Conservation (phyloP, 306 rosid species). For the Vigna trinervia region DNA sequence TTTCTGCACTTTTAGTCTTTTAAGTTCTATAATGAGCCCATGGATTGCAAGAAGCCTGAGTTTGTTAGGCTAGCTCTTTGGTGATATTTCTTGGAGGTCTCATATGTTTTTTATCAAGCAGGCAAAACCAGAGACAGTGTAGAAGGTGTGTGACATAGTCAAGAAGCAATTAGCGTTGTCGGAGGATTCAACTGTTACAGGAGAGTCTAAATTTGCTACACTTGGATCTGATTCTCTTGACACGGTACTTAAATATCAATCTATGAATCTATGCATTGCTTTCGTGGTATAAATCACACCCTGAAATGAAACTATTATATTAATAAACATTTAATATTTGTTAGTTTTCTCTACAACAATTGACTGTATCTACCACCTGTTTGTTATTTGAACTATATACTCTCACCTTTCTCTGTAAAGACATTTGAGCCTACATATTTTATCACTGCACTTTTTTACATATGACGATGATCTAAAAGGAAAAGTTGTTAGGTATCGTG, state of each 20-base stretch:
- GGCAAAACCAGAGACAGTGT: slow-evolving; percentile 88
- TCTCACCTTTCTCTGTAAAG: no score
- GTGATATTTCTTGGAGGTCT: slow-evolving; percentile 3
- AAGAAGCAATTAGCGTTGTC: slow-evolving; percentile 88
- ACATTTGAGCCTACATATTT: no score
- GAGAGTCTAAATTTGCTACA: slow-evolving; percentile 75
- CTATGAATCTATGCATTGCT: slow-evolving; percentile 1
- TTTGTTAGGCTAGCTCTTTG: slow-evolving; percentile 15
- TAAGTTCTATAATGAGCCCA: slow-evolving; percentile 12
- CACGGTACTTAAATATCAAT: slow-evolving; percentile 61
- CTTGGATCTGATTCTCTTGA: slow-evolving; percentile 98
- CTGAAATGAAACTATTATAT: neutral
- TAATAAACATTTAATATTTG: neutral
- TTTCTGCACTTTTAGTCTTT: slow-evolving; percentile 4
- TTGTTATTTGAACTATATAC: slow-evolving; percentile 1
- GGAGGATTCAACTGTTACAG: slow-evolving; percentile 54
- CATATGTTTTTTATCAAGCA: slow-evolving; percentile 39
- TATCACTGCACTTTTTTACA: neutral
- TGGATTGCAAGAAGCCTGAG: neutral
- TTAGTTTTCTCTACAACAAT: neutral
- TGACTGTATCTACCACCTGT: neutral
- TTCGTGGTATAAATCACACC: neutral
- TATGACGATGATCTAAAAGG: neutral
- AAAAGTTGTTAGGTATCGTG: no score
- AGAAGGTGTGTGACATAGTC: slow-evolving; percentile 77